Evolutionary conservation across 176 grass and related monocot genomes (phyloP).

Genomic region (Secale cereale): DNA sequence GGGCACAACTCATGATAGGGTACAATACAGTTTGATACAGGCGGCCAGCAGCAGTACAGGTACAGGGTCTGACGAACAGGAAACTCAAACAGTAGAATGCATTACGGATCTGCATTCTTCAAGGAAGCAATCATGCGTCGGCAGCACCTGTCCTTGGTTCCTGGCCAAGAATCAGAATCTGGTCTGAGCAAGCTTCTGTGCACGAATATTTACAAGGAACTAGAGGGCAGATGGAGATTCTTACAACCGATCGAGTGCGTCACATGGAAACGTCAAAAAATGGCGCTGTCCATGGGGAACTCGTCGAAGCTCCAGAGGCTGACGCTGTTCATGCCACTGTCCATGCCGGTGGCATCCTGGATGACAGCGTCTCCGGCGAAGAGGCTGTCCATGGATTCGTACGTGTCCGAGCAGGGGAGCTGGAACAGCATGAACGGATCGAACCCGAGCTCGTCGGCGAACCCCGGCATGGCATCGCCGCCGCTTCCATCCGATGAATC

Average conservation of each 20-base stretch:
- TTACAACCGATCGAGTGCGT: background rate
- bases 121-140: conserved; percentile 1
- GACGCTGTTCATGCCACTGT: conserved; percentile 22
- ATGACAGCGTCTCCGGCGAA: conserved; percentile 13
- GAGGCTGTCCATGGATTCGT: conserved; percentile 32
- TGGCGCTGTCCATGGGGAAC: conserved; percentile 41
- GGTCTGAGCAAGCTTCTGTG: background rate
- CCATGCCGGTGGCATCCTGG: conserved; percentile 28
- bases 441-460: conserved; percentile 43
- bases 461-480: background rate
- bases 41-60: conserved; percentile 13
- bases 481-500: conserved; percentile 8
- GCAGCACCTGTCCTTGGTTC: background rate
- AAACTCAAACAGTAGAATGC: background rate
- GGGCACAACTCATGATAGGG: background rate
- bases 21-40: conserved; percentile 18
- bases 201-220: background rate
- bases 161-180: background rate
- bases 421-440: conserved; percentile 39
- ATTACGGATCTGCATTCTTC: background rate
- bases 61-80: background rate
- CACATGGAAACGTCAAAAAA: conserved; percentile 27
- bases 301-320: conserved; percentile 89
- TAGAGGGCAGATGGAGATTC: background rate
- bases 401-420: conserved; percentile 43